Evolutionary conservation across 192 early-diverging fungal genomes (phyloP).

Genomic region (Backusella liffmaniae): DNA sequence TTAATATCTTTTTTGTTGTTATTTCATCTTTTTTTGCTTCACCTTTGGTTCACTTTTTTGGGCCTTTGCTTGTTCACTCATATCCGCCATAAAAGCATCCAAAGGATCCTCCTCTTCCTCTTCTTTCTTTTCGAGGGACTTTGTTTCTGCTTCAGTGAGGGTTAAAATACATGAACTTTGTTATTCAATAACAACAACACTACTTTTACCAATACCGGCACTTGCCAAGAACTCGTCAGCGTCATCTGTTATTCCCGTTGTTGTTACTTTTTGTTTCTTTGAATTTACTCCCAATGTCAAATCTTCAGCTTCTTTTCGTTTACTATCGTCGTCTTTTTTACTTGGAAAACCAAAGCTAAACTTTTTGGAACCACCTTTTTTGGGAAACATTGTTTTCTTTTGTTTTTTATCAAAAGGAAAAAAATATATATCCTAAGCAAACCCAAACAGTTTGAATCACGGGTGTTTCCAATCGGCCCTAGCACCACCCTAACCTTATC

Average conservation of each 20-base stretch:
- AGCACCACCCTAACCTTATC: too few relatives aligned
- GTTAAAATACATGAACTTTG: background rate
- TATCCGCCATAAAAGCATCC: slow-evolving; percentile 83
- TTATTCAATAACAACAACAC: background rate
- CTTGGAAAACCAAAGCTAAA: slow-evolving; percentile 28
- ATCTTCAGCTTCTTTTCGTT: background rate
- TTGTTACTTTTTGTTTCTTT: background rate
- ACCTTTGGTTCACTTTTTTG: slow-evolving; percentile 47
- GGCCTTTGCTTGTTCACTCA: slow-evolving; percentile 52
- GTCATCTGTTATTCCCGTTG: slow-evolving; percentile 28
- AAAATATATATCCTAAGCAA: background rate
- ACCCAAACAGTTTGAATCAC: too few relatives aligned
- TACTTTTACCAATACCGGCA: slow-evolving; percentile 30
- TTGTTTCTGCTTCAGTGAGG: background rate
- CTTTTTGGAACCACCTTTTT: slow-evolving; percentile 14
- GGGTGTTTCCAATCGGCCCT: too few relatives aligned
- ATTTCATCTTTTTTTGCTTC: background rate
- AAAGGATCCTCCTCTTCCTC: slow-evolving; percentile 69
- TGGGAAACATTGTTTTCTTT: background rate
- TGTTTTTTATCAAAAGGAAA: background rate
- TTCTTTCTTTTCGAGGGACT: background rate
- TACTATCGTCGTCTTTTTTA: background rate
- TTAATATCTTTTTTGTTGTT: slow-evolving; percentile 31
- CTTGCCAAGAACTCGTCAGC: slow-evolving; percentile 34
- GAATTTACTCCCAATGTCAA: background rate